Evolutionary conservation across 371 early-diverging fungal genomes (phyloP).

Genomic region (Rhizopus microsporus): DNA sequence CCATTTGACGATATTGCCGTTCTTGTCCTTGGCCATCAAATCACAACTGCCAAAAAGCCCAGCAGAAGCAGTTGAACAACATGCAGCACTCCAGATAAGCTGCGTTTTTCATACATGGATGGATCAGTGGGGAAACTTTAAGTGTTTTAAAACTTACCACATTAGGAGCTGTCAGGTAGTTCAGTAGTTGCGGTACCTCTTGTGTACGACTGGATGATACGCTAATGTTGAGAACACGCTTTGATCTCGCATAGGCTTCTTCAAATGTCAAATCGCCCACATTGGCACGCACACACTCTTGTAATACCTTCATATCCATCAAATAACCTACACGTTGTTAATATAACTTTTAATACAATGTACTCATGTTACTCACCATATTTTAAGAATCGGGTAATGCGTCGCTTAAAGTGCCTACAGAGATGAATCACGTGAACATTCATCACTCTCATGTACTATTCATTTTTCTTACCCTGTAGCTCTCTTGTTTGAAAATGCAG

Average conservation of each 20-base stretch:
- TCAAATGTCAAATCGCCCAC: slow-evolving; percentile 75
- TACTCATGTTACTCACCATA: neutral
- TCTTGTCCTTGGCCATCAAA: slow-evolving; percentile 68
- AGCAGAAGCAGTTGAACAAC: slow-evolving; percentile 64
- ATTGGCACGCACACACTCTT: slow-evolving; percentile 68
- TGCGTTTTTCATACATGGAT: slow-evolving; percentile 9
- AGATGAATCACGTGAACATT: neutral
- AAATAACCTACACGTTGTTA: slow-evolving; percentile 55
- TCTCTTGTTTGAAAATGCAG: slow-evolving; percentile 62
- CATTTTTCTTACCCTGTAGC: slow-evolving; percentile 36
- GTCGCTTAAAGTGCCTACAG: slow-evolving; percentile 52
- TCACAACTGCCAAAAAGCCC: slow-evolving; percentile 62
- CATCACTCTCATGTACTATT: neutral
- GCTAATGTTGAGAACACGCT: slow-evolving; percentile 71
- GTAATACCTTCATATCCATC: slow-evolving; percentile 70
- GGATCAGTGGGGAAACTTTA: neutral
- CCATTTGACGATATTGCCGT: slow-evolving; percentile 68
- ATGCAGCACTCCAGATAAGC: slow-evolving; percentile 77
- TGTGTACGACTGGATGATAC: slow-evolving; percentile 68
- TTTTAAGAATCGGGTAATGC: slow-evolving; percentile 55
- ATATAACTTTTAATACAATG: neutral
- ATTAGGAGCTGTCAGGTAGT: slow-evolving; percentile 76
- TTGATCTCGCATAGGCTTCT: slow-evolving; percentile 67
- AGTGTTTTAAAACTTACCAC: slow-evolving; percentile 50
- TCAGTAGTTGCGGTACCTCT: slow-evolving; percentile 72